phyloP scores from a whole-genome alignment of 768 basidiomycete genomes.

The Leccinum disarticulatum region DNA sequence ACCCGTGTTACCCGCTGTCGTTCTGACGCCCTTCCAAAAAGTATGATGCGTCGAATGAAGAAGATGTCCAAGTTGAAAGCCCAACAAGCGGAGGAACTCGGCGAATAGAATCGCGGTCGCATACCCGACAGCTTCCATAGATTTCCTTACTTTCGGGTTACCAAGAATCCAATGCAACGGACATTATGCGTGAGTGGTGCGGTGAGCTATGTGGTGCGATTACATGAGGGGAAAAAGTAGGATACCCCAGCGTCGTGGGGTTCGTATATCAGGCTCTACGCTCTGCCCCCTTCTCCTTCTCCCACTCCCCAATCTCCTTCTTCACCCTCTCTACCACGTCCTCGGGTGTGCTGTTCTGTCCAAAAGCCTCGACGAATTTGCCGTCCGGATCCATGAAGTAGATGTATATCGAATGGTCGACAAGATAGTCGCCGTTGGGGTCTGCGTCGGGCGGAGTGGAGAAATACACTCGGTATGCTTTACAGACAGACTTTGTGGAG shows the following conservation, averaged over 20 bases:
- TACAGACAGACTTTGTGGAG: slow-evolving; percentile 84
- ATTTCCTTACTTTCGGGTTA: neutral
- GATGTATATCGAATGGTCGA: slow-evolving; percentile 96
- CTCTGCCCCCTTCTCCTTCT: slow-evolving; percentile 32
- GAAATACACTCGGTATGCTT: slow-evolving; percentile 97
- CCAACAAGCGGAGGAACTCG: slow-evolving; percentile 41
- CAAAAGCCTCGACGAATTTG: slow-evolving; percentile 95
- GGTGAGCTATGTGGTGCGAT: slow-evolving; percentile 14
- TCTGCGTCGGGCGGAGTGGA: slow-evolving; percentile 90
- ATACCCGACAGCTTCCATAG: slow-evolving; percentile 18
- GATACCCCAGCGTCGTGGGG: neutral
- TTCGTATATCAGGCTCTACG: slow-evolving; percentile 24
- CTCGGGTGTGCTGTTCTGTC: slow-evolving; percentile 69
- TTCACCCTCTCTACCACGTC: slow-evolving; percentile 66
- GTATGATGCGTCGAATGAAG: slow-evolving; percentile 89
- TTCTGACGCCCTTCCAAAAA: slow-evolving; percentile 29
- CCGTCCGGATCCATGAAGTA: slow-evolving; percentile 98
- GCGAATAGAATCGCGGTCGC: slow-evolving; percentile 25
- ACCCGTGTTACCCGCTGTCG: neutral
- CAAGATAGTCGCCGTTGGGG: slow-evolving; percentile 90
- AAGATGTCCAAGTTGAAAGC: slow-evolving; percentile 71
- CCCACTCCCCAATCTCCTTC: slow-evolving; percentile 48
- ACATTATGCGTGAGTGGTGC: slow-evolving; percentile 16
- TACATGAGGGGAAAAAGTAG: slow-evolving; percentile 12
- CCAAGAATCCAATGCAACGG: neutral